Evolutionary conservation across 2,329 filamentous ascomycete species (phyloP).

Genomic region (Lasiodiplodia hormozganensis): DNA sequence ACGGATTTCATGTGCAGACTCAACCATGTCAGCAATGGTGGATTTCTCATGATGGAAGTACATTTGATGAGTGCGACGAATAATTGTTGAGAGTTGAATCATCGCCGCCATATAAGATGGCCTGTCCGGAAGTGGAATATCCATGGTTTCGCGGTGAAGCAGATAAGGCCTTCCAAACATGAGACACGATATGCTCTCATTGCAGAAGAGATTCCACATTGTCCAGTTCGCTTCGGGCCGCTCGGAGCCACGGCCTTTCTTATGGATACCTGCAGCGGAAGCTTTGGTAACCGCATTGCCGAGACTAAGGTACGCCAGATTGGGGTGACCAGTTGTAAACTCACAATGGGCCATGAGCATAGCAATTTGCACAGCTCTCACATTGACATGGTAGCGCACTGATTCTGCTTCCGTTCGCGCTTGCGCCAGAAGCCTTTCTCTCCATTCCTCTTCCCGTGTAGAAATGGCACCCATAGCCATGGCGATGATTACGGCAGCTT

Average conservation of each 20-base stretch:
- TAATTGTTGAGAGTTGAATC: conserved; percentile 1
- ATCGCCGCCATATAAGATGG: background rate
- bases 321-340: conserved; percentile 4
- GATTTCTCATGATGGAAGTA: background rate
- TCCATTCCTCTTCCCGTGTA: background rate
- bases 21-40: background rate
- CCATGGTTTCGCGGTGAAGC: background rate
- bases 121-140: background rate
- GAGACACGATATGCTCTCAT: conserved; percentile 17
- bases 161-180: conserved; percentile 4
- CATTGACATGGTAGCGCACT: conserved; percentile 9
- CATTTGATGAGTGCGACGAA: conserved; percentile 3
- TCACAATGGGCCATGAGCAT: conserved; percentile 23
- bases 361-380: conserved; percentile 10
- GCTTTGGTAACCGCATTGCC: conserved; percentile 13
- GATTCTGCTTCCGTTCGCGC: conserved; percentile 10
- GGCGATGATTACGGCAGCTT: background rate
- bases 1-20: background rate
- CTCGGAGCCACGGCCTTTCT: background rate
- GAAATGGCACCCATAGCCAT: conserved; percentile 20
- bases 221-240: background rate
- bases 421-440: conserved; percentile 3
- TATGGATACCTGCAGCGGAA: conserved; percentile 4
- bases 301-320: conserved; percentile 7
- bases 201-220: conserved; percentile 16